Percentiles rank a stretch among this genome's conserved stretches.
These are phyloP conservation scores for Aspergillus kassunensis DNA, from an alignment of 495 filamentous ascomycete species.

Conservation along the genomic window DNA sequence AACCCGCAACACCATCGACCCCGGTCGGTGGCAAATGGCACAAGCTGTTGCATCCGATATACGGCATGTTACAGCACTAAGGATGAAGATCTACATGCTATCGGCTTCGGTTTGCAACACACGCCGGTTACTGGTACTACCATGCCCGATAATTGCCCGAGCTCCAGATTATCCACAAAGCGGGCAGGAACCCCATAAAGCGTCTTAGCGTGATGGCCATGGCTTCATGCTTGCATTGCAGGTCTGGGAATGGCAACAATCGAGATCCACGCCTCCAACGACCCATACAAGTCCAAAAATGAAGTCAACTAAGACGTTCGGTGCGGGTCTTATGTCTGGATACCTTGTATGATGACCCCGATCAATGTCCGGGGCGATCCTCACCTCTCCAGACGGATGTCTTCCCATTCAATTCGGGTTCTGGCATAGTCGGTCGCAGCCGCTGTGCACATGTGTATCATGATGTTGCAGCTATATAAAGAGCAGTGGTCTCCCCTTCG, in stretches of 20 bases:
- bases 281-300: not conserved
- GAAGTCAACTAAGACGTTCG: too few species aligned
- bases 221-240: not conserved
- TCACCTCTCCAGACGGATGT: not conserved
- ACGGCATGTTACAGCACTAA: slow-evolving; percentile 5
- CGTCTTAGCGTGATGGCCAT: not conserved
- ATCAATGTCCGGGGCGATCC: slow-evolving; percentile 11
- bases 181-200: not conserved
- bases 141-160: slow-evolving; percentile 24
- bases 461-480: slow-evolving; percentile 11
- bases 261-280: not conserved
- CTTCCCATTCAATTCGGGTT: slow-evolving; percentile 1
- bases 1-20: not conserved
- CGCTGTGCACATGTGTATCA: not conserved
- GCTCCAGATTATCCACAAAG: not conserved
- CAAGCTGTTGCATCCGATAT: too few species aligned
- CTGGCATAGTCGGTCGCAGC: not conserved
- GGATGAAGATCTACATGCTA: slow-evolving; percentile 3
- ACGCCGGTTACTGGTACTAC: slow-evolving; percentile 6
- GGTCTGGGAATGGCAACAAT: not conserved
- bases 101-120: not conserved
- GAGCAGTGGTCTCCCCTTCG: not conserved
- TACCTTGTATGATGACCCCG: slow-evolving; percentile 9
- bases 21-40: not conserved
- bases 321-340: not conserved